Percentiles rank a stretch among this genome's conserved stretches.
These are phyloP conservation scores for Penicillium olsonii DNA, from an alignment of 2,329 filamentous ascomycete genomes.

Conservation along the genomic window DNA sequence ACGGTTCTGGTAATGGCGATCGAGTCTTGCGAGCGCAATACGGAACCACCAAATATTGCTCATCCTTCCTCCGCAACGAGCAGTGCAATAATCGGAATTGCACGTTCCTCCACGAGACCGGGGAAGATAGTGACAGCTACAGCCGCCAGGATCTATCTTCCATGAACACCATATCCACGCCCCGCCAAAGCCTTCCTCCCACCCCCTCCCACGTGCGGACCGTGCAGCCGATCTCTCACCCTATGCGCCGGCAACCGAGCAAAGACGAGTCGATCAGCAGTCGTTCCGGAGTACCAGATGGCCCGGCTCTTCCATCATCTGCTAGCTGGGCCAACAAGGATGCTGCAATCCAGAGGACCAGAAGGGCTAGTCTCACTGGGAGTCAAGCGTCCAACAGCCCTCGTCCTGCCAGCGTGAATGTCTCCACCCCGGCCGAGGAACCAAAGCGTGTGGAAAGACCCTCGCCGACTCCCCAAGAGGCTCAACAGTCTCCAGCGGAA, in stretches of 20 bases:
- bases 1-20: conserved; percentile 89
- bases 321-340: conserved; percentile 86
- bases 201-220: conserved; percentile 51
- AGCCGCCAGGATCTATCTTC: conserved; percentile 92
- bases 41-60: conserved; percentile 98
- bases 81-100: conserved; percentile 93
- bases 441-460: conserved; percentile 37
- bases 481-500: conserved; percentile 26
- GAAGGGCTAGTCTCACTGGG: conserved; percentile 73
- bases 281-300: conserved; percentile 67
- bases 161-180: conserved; percentile 85
- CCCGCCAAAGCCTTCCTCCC: conserved; percentile 64
- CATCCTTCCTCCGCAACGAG: conserved; percentile 91
- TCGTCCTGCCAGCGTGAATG: conserved; percentile 55
- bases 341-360: conserved; percentile 64
- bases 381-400: conserved; percentile 82
- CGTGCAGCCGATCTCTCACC: conserved; percentile 54
- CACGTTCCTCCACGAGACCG: conserved; percentile 97
- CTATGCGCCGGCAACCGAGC: conserved; percentile 74
- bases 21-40: conserved; percentile 73
- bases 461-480: conserved; percentile 25
- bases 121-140: conserved; percentile 97
- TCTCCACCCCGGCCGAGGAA: conserved; percentile 40
- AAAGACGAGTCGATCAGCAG: conserved; percentile 66
- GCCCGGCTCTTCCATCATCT: conserved; percentile 86